Evolutionary conservation across 2,329 filamentous ascomycete species (phyloP), one percentile per base, ranked within the genome.

Genomic region (Ascochyta lentis): DNA sequence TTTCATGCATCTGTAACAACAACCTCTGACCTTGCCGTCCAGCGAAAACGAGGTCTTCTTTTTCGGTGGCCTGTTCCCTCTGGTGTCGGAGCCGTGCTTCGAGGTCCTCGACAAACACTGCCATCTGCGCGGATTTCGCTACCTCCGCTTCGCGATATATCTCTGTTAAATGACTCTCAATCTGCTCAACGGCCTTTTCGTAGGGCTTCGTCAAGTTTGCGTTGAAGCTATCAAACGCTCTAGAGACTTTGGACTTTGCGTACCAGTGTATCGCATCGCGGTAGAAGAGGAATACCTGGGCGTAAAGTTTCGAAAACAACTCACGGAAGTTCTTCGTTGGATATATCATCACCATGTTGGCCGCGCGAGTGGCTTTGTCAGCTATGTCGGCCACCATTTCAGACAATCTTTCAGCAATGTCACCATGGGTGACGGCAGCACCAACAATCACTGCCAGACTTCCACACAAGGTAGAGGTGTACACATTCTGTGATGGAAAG

Each of bases 401-500:
- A 1, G 56, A 49, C 10, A 59, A 26, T 26, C 22, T 42, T 23
- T 61, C 53, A 1, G 53, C 45, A 27, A 62, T 56, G 9, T 50
- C 53, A 15, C 54, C 50, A 37, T 59, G 49, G 27, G 53, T 50
- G 15, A 55, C 54, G 12, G 54, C 29, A 24, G 56, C 48, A 26
- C 51, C 34, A 12, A 59, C 37, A 31, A 57, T 49, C 12, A 56
- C 34, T 13, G 45, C 40, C 3, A 58, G 33, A 34, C 49, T 48
- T 16, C 56, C 59, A 24, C 46, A 54, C 12, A 60, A 44, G 3
- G 46, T 47, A n/a, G 56, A 54, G 5, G 54, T 43, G 39, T 62
- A 62, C 2, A 38, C 29, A 27, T 51, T 57, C 16, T 59, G 49
- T 13, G 48, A 51, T 16, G 59, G 59, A 12, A 33, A 15, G 10